Evolutionary conservation across 2,329 filamentous ascomycete genomes (phyloP).

Genomic region (Samsoniella hepiali): DNA sequence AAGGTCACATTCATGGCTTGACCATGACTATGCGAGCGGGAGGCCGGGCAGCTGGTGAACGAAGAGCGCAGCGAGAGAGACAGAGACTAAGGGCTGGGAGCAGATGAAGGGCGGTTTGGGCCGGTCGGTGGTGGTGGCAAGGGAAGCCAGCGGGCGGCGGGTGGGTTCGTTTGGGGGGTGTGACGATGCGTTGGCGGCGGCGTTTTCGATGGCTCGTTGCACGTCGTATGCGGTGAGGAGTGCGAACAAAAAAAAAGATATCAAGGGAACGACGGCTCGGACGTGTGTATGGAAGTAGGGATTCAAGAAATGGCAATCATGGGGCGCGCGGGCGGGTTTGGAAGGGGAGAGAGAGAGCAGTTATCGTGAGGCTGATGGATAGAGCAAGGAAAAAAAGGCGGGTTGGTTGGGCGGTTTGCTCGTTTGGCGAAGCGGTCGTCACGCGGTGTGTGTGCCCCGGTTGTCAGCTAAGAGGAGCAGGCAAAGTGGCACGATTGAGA

Average conservation of each 20-base stretch:
- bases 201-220: neutral
- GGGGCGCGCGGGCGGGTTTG: neutral
- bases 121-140: neutral
- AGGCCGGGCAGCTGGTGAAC: neutral
- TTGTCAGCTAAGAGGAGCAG: neutral
- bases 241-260: neutral
- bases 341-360: neutral
- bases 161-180: neutral
- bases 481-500: neutral
- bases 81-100: neutral
- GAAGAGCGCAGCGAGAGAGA: no score
- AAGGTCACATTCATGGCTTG: conserved; percentile 23
- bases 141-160: neutral
- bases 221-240: neutral
- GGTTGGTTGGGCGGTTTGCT: neutral
- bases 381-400: neutral
- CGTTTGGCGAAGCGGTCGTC: neutral
- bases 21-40: conserved; percentile 15
- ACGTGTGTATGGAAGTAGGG: neutral
- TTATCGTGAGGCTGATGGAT: neutral
- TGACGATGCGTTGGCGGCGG: neutral
- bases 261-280: no score
- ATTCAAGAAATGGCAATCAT: neutral
- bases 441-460: neutral
- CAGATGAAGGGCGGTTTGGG: neutral